Evolutionary conservation across 331 rosid species (phyloP).

Genomic region (Malus hybrid): DNA sequence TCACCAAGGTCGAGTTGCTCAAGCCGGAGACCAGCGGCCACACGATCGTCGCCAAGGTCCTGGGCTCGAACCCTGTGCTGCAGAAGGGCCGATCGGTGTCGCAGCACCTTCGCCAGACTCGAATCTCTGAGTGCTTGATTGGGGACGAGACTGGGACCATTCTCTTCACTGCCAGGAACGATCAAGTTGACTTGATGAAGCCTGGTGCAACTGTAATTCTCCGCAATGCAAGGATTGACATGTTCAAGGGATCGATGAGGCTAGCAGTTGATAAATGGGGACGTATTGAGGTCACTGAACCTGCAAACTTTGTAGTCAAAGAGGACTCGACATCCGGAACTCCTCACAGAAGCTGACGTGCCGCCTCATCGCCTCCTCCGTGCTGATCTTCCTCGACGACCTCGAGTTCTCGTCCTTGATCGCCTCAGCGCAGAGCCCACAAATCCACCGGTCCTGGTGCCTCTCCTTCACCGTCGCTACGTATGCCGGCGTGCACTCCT

Average conservation of each 20-base stretch:
- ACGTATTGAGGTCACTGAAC: slow-evolving; percentile 53
- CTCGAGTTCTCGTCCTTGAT: slow-evolving; percentile 41
- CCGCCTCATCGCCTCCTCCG: slow-evolving; percentile 50
- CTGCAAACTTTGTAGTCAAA: slow-evolving; percentile 39
- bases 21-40: slow-evolving; percentile 78
- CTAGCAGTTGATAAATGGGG: slow-evolving; percentile 70
- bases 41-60: slow-evolving; percentile 64
- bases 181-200: slow-evolving; percentile 56
- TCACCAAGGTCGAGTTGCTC: slow-evolving; percentile 63
- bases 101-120: slow-evolving; percentile 58
- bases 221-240: slow-evolving; percentile 59
- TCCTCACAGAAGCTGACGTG: slow-evolving; percentile 46
- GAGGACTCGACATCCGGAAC: slow-evolving; percentile 48
- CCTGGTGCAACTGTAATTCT: slow-evolving; percentile 41
- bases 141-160: slow-evolving; percentile 81
- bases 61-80: slow-evolving; percentile 47
- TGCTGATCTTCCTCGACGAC: slow-evolving; percentile 22
- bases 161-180: slow-evolving; percentile 77
- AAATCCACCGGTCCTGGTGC: no score
- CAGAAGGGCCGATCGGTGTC: slow-evolving; percentile 71
- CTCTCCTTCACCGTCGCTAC: no score
- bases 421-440: no score
- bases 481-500: no score
- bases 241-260: slow-evolving; percentile 77
- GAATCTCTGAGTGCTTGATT: slow-evolving; percentile 81